Percentiles rank a stretch among this genome's conserved stretches.
These are phyloP conservation scores for Fusarium domesticum DNA, from an alignment of 2,329 filamentous ascomycete genomes.

Conservation along the genomic window DNA sequence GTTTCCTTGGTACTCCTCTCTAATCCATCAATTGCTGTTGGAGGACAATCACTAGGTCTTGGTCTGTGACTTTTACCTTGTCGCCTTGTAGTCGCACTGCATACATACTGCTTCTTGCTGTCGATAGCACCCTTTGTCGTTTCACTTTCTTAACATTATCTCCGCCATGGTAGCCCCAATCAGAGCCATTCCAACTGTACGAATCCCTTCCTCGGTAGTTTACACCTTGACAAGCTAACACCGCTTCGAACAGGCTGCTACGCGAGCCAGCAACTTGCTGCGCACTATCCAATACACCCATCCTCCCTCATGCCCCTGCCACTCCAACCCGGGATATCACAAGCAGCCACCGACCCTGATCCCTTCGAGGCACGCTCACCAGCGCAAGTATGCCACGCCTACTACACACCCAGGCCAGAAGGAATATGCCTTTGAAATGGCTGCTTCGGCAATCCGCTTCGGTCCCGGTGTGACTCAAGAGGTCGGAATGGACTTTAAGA, in stretches of 20 bases:
- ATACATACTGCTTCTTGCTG: background rate
- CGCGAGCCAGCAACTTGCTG: conserved; percentile 68
- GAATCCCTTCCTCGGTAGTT: conserved; percentile 4
- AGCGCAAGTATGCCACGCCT: conserved; percentile 68
- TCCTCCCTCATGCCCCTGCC: conserved; percentile 85
- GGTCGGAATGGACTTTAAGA: conserved; percentile 96
- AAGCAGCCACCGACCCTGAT: conserved; percentile 59
- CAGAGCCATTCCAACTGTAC: conserved; percentile 36
- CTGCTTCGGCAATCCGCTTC: conserved; percentile 89
- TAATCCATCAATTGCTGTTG: too few species aligned
- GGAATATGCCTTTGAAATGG: conserved; percentile 99
- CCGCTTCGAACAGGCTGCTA: conserved; percentile 47
- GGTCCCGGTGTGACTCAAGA: conserved; percentile 91
- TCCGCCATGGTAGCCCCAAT: conserved; percentile 30
- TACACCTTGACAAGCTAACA: background rate
- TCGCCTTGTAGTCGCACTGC: background rate
- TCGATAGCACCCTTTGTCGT: background rate
- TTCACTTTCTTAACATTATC: conserved; percentile 6
- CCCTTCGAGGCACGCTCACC: conserved; percentile 40
- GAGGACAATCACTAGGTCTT: too few species aligned
- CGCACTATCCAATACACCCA: conserved; percentile 89
- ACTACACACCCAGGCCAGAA: conserved; percentile 62
- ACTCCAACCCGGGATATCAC: conserved; percentile 81
- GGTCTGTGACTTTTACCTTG: background rate
- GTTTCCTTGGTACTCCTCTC: too few species aligned